These are phyloP conservation scores for Nannochloris sp. DNA, from an alignment of 139 green algal genomes.

Conservation along the genomic window DNA sequence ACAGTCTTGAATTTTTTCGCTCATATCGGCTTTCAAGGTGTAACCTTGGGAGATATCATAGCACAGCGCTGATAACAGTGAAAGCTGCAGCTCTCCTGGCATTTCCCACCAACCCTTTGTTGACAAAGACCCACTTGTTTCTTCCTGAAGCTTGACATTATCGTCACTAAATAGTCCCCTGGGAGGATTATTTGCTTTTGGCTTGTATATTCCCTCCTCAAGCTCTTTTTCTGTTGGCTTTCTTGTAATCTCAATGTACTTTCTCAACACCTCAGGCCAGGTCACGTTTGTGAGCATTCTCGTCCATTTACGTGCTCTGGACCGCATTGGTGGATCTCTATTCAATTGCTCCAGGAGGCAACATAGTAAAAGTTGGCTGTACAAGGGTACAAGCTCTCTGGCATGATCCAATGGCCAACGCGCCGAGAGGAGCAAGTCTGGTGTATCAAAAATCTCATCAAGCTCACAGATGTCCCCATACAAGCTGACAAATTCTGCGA, in stretches of 20 bases:
- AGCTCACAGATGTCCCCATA: constrained; percentile 33
- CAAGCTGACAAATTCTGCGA: constrained; percentile 37
- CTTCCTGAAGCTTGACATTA: neutral
- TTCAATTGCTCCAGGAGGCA: constrained; percentile 41
- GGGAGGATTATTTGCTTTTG: neutral
- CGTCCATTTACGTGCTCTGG: constrained; percentile 20
- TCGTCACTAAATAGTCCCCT: neutral
- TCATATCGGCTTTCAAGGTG: constrained; percentile 15
- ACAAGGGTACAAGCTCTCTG: constrained; percentile 22
- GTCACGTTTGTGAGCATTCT: constrained; percentile 23
- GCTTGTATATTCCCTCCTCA: neutral
- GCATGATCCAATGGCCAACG: constrained; percentile 24
- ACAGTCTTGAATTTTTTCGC: constrained; percentile 6
- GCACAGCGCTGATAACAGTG: constrained; percentile 36
- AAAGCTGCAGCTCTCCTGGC: constrained; percentile 20
- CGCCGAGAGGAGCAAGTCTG: constrained; percentile 18
- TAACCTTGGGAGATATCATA: constrained; percentile 35
- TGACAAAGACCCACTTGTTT: constrained; percentile 9
- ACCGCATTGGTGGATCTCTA: constrained; percentile 16
- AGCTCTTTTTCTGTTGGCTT: neutral
- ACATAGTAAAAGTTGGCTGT: constrained; percentile 30
- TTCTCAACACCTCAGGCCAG: constrained; percentile 45
- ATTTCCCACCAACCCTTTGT: constrained; percentile 23
- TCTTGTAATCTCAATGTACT: constrained; percentile 37
- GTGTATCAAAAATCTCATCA: constrained; percentile 2